These are phyloP conservation scores for Neonectria faginata DNA, from an alignment of 2,329 filamentous ascomycete species.

Conservation along the genomic window DNA sequence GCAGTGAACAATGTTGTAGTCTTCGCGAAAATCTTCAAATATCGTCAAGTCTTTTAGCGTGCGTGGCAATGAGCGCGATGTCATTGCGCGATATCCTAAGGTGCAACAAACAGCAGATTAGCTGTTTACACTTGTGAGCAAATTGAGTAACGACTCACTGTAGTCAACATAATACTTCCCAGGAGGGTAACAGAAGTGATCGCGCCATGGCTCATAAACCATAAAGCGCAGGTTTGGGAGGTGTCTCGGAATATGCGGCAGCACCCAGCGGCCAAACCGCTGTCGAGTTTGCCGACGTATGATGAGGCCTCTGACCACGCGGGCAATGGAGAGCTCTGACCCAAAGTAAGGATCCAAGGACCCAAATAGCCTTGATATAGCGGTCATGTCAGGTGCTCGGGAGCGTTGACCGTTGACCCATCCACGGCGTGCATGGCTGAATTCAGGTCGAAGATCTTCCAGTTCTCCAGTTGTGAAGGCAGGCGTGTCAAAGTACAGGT, in stretches of 20 bases:
- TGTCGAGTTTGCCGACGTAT: conserved; percentile 11
- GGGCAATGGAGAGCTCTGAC: neutral
- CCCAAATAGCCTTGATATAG: neutral
- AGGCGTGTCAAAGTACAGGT: conserved; percentile 5
- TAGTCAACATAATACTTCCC: neutral
- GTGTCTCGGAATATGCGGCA: neutral
- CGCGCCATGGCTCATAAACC: conserved; percentile 8
- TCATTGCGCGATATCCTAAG: neutral
- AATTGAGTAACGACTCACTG: neutral
- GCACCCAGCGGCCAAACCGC: neutral
- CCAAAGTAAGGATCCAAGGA: neutral
- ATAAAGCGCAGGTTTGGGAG: conserved; percentile 6
- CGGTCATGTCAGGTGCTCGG: neutral
- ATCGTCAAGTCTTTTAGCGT: conserved; percentile 4
- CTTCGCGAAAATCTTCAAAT: conserved; percentile 21
- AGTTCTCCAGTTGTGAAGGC: neutral
- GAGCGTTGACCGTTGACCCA: neutral
- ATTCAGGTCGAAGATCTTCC: neutral
- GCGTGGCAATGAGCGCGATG: neutral
- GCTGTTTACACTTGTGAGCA: neutral
- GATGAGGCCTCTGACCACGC: conserved; percentile 4
- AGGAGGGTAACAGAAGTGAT: neutral
- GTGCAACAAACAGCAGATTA: neutral
- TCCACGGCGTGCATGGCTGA: neutral
- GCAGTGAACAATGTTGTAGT: neutral